Percentiles rank a stretch among this genome's conserved stretches.
These are phyloP conservation scores for Bryoglossum gracile DNA, from an alignment of 495 filamentous ascomycete genomes.

Conservation along the genomic window DNA sequence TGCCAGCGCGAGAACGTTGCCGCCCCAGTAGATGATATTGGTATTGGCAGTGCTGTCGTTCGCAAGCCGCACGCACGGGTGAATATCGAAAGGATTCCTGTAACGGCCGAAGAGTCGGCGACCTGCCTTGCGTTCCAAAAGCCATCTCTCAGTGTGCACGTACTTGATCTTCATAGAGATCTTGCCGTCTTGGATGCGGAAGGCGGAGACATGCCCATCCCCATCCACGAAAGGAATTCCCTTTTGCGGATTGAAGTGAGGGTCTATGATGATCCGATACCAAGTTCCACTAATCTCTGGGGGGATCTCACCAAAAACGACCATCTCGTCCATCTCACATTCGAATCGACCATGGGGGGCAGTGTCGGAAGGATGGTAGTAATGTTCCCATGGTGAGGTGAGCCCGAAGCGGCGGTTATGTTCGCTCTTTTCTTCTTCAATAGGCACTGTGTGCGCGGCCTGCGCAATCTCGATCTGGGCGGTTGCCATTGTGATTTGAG, in stretches of 20 bases:
- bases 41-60: neutral
- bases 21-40: neutral
- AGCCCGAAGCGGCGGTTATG: too few species aligned
- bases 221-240: neutral
- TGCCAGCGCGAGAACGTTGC: neutral
- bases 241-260: neutral
- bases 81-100: neutral
- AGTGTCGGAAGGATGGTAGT: too few species aligned
- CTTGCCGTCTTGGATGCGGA: neutral
- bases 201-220: neutral
- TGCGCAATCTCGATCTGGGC: too few species aligned
- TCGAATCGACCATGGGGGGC: too few species aligned
- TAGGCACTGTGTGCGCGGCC: too few species aligned
- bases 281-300: neutral
- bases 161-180: neutral
- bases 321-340: neutral
- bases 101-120: neutral
- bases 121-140: neutral
- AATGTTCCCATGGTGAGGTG: too few species aligned
- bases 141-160: neutral
- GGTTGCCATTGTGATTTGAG: too few species aligned
- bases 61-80: neutral
- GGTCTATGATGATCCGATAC: neutral
- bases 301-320: neutral
- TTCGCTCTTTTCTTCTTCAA: too few species aligned